phyloP scores from a whole-genome alignment of 176 grass and related monocot species.

The Juncus effusus region DNA sequence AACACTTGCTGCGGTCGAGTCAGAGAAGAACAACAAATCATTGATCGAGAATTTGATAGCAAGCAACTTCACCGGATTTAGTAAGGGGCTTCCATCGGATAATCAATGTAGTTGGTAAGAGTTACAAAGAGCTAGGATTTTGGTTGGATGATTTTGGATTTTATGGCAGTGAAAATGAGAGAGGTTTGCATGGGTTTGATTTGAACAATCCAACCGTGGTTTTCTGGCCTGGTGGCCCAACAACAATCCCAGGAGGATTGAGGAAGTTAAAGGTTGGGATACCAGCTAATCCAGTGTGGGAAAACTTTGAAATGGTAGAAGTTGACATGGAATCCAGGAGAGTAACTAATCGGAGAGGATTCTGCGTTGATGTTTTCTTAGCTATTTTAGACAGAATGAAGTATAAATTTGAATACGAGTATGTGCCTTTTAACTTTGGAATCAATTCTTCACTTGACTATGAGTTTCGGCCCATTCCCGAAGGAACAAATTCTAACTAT shows the following conservation, averaged over 20 bases:
- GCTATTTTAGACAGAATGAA: constrained; percentile 14
- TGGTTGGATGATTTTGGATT: constrained; percentile 28
- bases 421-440: constrained; percentile 13
- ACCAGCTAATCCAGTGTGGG: constrained; percentile 16
- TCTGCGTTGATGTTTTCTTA: constrained; percentile 37
- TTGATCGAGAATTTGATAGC: neutral
- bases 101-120: constrained; percentile 17
- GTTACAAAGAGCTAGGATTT: constrained; percentile 16
- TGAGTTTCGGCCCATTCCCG: constrained; percentile 23
- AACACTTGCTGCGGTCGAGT: neutral
- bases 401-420: constrained; percentile 18
- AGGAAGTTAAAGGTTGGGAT: constrained; percentile 26
- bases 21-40: neutral
- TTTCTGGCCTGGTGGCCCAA: constrained; percentile 18
- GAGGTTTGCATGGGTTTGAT: neutral
- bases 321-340: too few species aligned
- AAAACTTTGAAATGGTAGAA: constrained; percentile 12
- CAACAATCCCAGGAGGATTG: constrained; percentile 23
- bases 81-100: constrained; percentile 16
- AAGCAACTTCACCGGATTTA: constrained; percentile 22
- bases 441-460: neutral
- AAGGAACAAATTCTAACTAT: too few species aligned
- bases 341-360: constrained; percentile 11
- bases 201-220: neutral
- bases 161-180: neutral